Percentiles rank a stretch among this genome's conserved stretches.
phyloP scores from a whole-genome alignment of 805 yeast genomes.

The Kodamaea lidongshanica region DNA sequence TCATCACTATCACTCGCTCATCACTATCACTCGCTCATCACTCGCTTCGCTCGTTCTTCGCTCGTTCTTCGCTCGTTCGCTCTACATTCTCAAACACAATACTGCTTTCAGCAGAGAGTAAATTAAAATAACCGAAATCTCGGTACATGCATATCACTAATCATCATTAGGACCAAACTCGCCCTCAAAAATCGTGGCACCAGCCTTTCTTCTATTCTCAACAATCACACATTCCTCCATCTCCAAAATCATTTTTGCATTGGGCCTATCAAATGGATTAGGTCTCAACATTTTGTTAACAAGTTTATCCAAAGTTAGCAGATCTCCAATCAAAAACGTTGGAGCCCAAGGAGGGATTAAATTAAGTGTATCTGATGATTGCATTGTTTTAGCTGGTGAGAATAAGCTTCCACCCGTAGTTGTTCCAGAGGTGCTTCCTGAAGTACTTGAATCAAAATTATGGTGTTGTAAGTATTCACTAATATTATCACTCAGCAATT shows the following conservation, averaged over 20 bases:
- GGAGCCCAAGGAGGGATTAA: constrained; percentile 84
- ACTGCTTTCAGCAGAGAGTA: too few relatives aligned
- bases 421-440: constrained; percentile 8
- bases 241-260: constrained; percentile 62
- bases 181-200: constrained; percentile 93
- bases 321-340: constrained; percentile 56
- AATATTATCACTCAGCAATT: constrained; percentile 50
- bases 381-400: constrained; percentile 7
- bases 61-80: too few relatives aligned
- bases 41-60: too few relatives aligned
- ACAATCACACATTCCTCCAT: constrained; percentile 71
- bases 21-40: too few relatives aligned
- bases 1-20: too few relatives aligned
- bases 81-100: too few relatives aligned
- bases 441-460: constrained; percentile 29
- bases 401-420: constrained; percentile 3
- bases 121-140: too few relatives aligned
- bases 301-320: constrained; percentile 59
- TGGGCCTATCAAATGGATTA: constrained; percentile 73
- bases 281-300: constrained; percentile 91
- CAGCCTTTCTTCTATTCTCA: constrained; percentile 76
- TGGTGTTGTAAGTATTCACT: constrained; percentile 37
- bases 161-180: constrained; percentile 71
- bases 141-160: too few relatives aligned
- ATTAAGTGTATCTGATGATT: constrained; percentile 7